Percentiles rank a stretch among this genome's conserved stretches.
phyloP scores from a whole-genome alignment of 176 grass and related monocot species.

The Raddia distichophylla region DNA sequence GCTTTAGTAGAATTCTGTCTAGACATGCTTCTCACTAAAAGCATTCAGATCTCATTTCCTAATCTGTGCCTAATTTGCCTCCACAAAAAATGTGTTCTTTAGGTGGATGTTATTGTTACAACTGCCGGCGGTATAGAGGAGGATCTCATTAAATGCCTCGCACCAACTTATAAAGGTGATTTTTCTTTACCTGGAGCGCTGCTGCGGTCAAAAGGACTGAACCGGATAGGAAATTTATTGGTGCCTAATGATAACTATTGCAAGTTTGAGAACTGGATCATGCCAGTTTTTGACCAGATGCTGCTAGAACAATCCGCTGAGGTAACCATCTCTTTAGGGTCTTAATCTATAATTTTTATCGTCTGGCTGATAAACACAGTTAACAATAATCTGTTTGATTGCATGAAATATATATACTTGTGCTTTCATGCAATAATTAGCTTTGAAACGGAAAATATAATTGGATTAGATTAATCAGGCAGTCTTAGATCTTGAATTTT shows the following conservation, averaged over 20 bases:
- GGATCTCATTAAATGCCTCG: conserved; percentile 95
- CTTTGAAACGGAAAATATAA: background rate
- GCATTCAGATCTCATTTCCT: background rate
- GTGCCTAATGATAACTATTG: conserved; percentile 98
- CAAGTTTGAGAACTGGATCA: conserved; percentile 99
- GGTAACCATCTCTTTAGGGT: conserved; percentile 37
- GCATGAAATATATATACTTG: background rate
- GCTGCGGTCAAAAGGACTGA: conserved; percentile 89
- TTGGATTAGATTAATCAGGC: background rate
- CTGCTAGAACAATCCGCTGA: conserved; percentile 79
- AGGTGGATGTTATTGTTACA: conserved; percentile 98
- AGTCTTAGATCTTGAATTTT: background rate
- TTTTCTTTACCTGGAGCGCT: conserved; percentile 76
- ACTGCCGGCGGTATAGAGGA: conserved; percentile 96
- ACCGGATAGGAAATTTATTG: conserved; percentile 90
- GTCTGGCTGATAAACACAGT: background rate
- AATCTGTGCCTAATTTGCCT: background rate
- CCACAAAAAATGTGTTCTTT: conserved; percentile 12
- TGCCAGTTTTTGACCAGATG: conserved; percentile 87
- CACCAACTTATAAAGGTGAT: conserved; percentile 80
- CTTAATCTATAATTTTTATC: background rate
- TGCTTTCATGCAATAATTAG: conserved; percentile 1
- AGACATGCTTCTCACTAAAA: background rate
- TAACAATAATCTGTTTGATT: background rate
- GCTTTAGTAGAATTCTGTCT: conserved; percentile 10